phyloP scores from a whole-genome alignment of 257 asterid genomes.

The Rhazya stricta region DNA sequence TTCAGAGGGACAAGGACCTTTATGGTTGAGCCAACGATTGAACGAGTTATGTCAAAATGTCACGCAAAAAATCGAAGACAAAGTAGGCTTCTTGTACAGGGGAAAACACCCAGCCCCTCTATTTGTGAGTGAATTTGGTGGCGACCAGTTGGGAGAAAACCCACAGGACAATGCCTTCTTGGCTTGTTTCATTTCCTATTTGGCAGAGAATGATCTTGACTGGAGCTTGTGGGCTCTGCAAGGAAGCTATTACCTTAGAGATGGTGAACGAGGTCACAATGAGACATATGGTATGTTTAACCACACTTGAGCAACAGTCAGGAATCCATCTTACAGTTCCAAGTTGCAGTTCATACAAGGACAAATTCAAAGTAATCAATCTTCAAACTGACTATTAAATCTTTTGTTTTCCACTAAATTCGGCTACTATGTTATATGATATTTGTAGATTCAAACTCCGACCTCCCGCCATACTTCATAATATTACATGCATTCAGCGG shows the following conservation, averaged over 20 bases:
- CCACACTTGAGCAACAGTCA: slow-evolving; percentile 30
- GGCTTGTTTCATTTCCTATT: slow-evolving; percentile 31
- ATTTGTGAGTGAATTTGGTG: slow-evolving; percentile 55
- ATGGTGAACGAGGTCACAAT: slow-evolving; percentile 25
- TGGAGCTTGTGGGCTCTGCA: slow-evolving; percentile 63
- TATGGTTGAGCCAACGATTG: too few species aligned
- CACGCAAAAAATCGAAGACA: slow-evolving; percentile 7
- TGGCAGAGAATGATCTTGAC: slow-evolving; percentile 51
- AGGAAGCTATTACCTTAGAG: slow-evolving; percentile 44
- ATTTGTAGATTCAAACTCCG: slow-evolving; percentile 34
- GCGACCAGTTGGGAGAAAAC: slow-evolving; percentile 19
- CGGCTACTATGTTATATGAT: too few species aligned
- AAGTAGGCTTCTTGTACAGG: slow-evolving; percentile 14
- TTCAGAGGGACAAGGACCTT: not conserved
- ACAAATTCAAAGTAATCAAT: too few species aligned
- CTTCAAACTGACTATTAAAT: slow-evolving; percentile 1
- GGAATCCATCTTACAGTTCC: slow-evolving; percentile 26
- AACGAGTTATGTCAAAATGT: slow-evolving; percentile 16
- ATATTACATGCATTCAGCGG: slow-evolving; percentile 43
- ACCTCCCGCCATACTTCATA: not conserved
- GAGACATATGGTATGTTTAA: slow-evolving; percentile 48
- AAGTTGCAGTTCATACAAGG: slow-evolving; percentile 32
- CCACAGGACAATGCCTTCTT: slow-evolving; percentile 37
- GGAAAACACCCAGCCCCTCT: slow-evolving; percentile 39
- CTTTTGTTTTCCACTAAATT: not conserved